Conservation (phyloP, 2,329 filamentous ascomycete genomes). For the Aspergillus sp. region DNA sequence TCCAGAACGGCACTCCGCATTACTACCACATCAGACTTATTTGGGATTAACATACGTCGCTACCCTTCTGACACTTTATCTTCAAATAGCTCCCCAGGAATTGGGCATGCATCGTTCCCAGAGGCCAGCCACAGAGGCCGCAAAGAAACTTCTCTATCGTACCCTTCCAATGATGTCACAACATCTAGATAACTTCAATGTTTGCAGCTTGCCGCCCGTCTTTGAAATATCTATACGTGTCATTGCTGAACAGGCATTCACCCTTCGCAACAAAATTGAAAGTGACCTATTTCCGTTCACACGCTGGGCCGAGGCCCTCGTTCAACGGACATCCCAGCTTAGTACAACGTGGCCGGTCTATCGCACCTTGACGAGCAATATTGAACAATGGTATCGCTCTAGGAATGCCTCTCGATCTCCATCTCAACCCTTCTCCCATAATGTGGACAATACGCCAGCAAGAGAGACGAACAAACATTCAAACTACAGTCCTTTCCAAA, state of each 20-base stretch:
- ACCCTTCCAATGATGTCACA: conserved; percentile 36
- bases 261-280: conserved; percentile 29
- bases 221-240: conserved; percentile 39
- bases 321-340: conserved; percentile 28
- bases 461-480: neutral
- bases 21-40: conserved; percentile 43
- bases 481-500: conserved; percentile 2
- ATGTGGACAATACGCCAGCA: neutral
- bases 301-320: conserved; percentile 34
- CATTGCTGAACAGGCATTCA: conserved; percentile 35
- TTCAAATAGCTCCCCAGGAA: conserved; percentile 33
- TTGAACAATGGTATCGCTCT: conserved; percentile 29
- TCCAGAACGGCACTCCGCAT: conserved; percentile 34
- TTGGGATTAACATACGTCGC: conserved; percentile 38
- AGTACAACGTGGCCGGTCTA: conserved; percentile 35
- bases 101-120: conserved; percentile 31
- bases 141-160: conserved; percentile 38
- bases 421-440: conserved; percentile 10
- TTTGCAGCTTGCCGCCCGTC: conserved; percentile 37
- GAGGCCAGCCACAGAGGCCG: conserved; percentile 34
- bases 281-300: conserved; percentile 34
- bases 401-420: conserved; percentile 15
- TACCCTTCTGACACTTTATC: conserved; percentile 37
- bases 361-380: conserved; percentile 27
- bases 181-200: conserved; percentile 39